These are phyloP conservation scores for Nakazawaea ishiwadae DNA, from an alignment of 805 yeast genomes.

Conservation along the genomic window DNA sequence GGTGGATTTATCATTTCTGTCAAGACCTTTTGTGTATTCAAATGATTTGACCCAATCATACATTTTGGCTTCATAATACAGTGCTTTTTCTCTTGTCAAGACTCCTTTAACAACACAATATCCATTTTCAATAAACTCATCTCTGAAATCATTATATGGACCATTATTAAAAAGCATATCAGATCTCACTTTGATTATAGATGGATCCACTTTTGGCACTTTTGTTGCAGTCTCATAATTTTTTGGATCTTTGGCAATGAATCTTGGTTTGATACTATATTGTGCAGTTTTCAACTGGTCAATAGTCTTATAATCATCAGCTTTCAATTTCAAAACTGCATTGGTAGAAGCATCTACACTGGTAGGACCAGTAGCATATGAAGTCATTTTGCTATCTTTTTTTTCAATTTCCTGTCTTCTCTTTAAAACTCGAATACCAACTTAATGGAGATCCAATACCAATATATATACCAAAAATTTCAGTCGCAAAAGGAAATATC, in stretches of 20 bases:
- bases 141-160: conserved; percentile 25
- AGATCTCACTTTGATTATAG: neutral
- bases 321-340: neutral
- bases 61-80: conserved; percentile 18
- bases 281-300: neutral
- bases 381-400: too few relatives aligned
- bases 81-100: conserved; percentile 22
- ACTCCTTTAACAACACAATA: conserved; percentile 27
- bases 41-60: conserved; percentile 21
- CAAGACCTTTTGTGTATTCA: conserved; percentile 17
- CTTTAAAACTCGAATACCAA: too few relatives aligned
- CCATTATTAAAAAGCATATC: neutral
- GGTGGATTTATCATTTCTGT: conserved; percentile 22
- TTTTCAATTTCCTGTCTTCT: too few relatives aligned
- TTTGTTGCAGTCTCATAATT: neutral
- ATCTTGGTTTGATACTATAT: neutral
- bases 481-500: too few relatives aligned
- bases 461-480: too few relatives aligned
- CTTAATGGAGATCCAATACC: too few relatives aligned
- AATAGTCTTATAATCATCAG: neutral
- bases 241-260: neutral
- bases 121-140: conserved; percentile 24
- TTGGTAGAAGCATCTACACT: too few relatives aligned
- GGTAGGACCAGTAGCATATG: too few relatives aligned
- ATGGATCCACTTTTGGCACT: conserved; percentile 7